Conservation (phyloP, 2,329 filamentous ascomycete species). For the Diaporthe velutina region DNA sequence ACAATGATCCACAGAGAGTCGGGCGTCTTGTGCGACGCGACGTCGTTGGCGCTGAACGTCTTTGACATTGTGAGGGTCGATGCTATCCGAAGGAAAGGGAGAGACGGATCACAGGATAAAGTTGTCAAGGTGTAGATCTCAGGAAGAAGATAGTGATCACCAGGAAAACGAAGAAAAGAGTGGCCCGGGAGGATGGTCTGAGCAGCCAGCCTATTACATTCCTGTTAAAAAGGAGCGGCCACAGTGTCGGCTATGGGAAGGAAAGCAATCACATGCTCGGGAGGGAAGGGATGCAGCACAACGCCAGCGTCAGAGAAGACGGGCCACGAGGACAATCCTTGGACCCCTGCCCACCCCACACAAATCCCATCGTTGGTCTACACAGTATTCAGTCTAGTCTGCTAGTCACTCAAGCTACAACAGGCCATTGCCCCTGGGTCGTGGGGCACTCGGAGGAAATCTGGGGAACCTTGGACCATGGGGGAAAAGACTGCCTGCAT, state of each 20-base stretch:
- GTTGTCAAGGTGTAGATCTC: neutral
- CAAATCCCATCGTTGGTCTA: conserved; percentile 2
- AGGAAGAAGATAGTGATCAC: neutral
- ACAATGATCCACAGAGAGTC: conserved; percentile 90
- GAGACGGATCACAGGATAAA: neutral
- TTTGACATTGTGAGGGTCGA: conserved; percentile 78
- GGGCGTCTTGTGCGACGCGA: conserved; percentile 91
- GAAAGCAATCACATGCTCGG: conserved; percentile 30
- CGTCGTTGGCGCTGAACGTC: conserved; percentile 85
- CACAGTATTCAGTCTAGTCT: neutral
- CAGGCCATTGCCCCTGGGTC: neutral
- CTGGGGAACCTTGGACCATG: conserved; percentile 24
- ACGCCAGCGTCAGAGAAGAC: conserved; percentile 27
- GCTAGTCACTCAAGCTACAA: neutral
- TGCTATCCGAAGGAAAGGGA: conserved; percentile 24
- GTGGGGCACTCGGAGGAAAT: conserved; percentile 26
- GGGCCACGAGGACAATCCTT: conserved; percentile 32
- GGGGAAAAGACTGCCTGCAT: neutral
- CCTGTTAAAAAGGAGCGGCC: conserved; percentile 19
- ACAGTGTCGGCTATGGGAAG: conserved; percentile 12
- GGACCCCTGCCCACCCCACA: conserved; percentile 20
- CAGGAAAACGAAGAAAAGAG: neutral
- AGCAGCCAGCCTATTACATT: neutral
- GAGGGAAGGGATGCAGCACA: conserved; percentile 8
- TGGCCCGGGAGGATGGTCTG: neutral